Percentiles rank a stretch among this genome's conserved stretches.
These are phyloP conservation scores for Aspergillus leporis DNA, from an alignment of 495 filamentous ascomycete species.

Conservation along the genomic window DNA sequence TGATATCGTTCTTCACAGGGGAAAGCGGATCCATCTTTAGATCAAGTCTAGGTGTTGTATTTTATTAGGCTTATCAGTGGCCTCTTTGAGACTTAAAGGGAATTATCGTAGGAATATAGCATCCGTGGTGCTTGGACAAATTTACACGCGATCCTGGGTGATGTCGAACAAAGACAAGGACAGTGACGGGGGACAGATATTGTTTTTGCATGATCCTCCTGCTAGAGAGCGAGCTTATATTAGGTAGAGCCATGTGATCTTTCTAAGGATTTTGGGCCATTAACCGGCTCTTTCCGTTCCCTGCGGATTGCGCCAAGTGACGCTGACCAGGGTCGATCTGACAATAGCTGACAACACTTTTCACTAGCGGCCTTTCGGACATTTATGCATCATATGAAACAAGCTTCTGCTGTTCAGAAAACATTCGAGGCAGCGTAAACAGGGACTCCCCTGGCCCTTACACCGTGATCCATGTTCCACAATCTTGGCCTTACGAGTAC, in stretches of 20 bases:
- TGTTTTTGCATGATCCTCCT: neutral
- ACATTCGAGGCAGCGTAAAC: neutral
- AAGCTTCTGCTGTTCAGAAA: neutral
- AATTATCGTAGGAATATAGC: too few relatives aligned
- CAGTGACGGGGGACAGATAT: neutral
- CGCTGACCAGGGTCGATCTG: neutral
- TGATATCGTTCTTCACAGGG: conserved; percentile 2
- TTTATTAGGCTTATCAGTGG: neutral
- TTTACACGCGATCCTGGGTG: neutral
- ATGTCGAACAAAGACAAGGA: neutral
- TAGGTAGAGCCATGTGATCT: neutral
- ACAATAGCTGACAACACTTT: neutral
- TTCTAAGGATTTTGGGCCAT: neutral
- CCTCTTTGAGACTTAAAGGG: too few relatives aligned
- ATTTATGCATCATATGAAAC: neutral
- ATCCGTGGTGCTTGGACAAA: neutral
- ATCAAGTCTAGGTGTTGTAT: neutral
- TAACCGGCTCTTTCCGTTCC: conserved; percentile 1
- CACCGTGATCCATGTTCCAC: neutral
- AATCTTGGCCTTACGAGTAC: neutral
- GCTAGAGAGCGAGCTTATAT: neutral
- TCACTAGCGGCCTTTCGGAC: neutral
- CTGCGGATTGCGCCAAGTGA: conserved; percentile 2
- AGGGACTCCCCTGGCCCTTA: neutral
- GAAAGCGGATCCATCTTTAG: conserved; percentile 1